Conservation (phyloP, 345 rosid species). For the Diplotaxis tenuifolia region DNA sequence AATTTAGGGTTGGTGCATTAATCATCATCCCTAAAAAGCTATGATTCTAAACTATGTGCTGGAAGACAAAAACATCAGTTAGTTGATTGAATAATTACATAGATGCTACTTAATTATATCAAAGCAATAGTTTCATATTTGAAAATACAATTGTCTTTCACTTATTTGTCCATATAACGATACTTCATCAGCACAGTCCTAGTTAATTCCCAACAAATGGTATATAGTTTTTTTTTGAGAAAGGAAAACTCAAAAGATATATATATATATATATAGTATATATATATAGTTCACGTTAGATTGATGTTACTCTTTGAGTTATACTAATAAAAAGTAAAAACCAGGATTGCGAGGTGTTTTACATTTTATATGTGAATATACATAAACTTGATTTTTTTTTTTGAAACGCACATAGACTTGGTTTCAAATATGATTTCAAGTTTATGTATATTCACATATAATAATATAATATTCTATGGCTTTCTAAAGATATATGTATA, state of each 20-base stretch:
- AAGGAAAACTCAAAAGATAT: too few species aligned
- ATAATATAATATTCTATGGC: neutral
- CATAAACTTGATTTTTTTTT: too few species aligned
- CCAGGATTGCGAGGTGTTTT: too few species aligned
- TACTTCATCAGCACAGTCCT: constrained; percentile 2
- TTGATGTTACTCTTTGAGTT: neutral
- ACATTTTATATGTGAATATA: too few species aligned
- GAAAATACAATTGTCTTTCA: neutral
- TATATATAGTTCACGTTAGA: neutral
- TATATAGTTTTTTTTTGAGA: too few species aligned
- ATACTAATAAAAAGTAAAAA: too few species aligned
- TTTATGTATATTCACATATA: neutral
- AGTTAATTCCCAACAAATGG: too few species aligned
- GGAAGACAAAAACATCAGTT: constrained; percentile 18
- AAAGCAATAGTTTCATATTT: constrained; percentile 7
- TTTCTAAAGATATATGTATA: too few species aligned
- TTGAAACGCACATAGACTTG: too few species aligned
- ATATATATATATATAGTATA: too few species aligned
- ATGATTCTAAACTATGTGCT: constrained; percentile 25
- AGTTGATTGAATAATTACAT: constrained; percentile 18
- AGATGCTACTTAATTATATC: constrained; percentile 1
- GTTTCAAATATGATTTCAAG: too few species aligned
- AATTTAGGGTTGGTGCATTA: constrained; percentile 11
- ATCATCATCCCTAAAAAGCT: constrained; percentile 24
- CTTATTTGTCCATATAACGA: constrained; percentile 16